Base-by-base conservation (phyloP, 441 rosid genomes). In the Arabidopsis hybrid region DNA sequence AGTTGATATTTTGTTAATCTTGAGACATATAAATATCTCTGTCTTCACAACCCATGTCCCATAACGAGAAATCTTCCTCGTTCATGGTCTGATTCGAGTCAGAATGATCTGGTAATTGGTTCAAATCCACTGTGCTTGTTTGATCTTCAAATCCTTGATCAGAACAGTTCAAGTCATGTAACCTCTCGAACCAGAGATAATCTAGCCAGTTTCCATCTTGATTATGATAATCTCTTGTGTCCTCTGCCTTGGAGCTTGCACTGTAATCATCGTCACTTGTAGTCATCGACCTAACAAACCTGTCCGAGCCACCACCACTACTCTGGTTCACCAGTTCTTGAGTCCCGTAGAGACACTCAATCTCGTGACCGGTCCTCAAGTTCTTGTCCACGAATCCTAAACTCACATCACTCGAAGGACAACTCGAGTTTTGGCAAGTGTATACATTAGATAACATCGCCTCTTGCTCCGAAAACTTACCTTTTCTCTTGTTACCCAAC, bases 41-140 rank as follows among this genome's bases (percentile, higher is more conserved):
- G 68, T 72, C 73, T 60, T 78, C 81, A 50, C 61, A 78, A 18
- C 81, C 63, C 81, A 78, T 78, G 67, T 78, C 81, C 81, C 81
- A 78, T 46, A 78, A 68, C 7, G 81, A 78, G 46, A 77, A 65
- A 35, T 16, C 52, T 49, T 40, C 78, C 40, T 63, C 71, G 36
- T 67, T 62, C 7, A 61, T 55, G 32, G 65, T 76, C 49, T 63
- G 81, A n/a, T 67, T 73, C 11, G 66, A 66, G 18, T 46, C 61
- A 36, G 78, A 42, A 65, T 46, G 77, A 36, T 77, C 32, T 52
- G 69, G 80, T 16, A 70, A 6, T 39, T 34, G 77, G 61, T 65
- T 72, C 38, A 66, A 67, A 39, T 72, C 78, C n/a, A 60, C 70
- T 2, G 21, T 7, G 5, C 8, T 42, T 72, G 60, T 38, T 14